phyloP scores from a whole-genome alignment of 2,329 filamentous ascomycete genomes.

The Epichloe festucae region DNA sequence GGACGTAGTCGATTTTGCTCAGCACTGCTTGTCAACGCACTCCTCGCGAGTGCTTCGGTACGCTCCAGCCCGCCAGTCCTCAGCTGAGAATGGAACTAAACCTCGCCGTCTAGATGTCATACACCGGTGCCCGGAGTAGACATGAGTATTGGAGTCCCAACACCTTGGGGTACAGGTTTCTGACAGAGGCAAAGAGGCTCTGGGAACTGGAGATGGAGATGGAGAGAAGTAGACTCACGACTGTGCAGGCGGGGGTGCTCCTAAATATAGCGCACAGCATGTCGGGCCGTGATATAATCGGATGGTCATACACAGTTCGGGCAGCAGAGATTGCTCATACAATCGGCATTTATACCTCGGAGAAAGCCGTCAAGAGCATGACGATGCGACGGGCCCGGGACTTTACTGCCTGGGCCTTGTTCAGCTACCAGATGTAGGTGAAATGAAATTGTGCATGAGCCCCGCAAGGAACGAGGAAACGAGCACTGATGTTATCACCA shows the following conservation, averaged over 20 bases:
- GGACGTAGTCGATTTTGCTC: slow-evolving; percentile 23
- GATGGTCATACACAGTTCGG: slow-evolving; percentile 20
- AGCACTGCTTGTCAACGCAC: slow-evolving; percentile 24
- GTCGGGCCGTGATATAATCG: slow-evolving; percentile 24
- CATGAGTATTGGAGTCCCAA: slow-evolving; percentile 23
- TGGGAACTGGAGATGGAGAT: slow-evolving; percentile 20
- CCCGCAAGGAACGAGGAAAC: too few relatives aligned
- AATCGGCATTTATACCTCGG: slow-evolving; percentile 18
- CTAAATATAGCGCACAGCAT: slow-evolving; percentile 19
- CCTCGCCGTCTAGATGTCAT: too few relatives aligned
- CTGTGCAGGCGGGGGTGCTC: slow-evolving; percentile 22
- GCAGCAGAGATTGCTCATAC: slow-evolving; percentile 19
- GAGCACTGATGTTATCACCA: too few relatives aligned
- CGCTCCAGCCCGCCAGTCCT: slow-evolving; percentile 3
- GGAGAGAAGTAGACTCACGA: slow-evolving; percentile 14
- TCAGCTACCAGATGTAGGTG: slow-evolving; percentile 20
- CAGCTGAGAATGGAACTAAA: too few relatives aligned
- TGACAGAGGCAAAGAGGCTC: slow-evolving; percentile 25
- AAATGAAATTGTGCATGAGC: not conserved
- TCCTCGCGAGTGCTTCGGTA: slow-evolving; percentile 25
- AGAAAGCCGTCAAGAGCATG: slow-evolving; percentile 4
- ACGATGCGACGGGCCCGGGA: slow-evolving; percentile 9
- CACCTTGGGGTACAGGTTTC: slow-evolving; percentile 22
- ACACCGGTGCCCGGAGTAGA: too few relatives aligned
- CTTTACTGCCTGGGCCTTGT: slow-evolving; percentile 24